Evolutionary conservation across 2,329 filamentous ascomycete genomes (phyloP).

Genomic region (Fonsecaea multimorphosa): DNA sequence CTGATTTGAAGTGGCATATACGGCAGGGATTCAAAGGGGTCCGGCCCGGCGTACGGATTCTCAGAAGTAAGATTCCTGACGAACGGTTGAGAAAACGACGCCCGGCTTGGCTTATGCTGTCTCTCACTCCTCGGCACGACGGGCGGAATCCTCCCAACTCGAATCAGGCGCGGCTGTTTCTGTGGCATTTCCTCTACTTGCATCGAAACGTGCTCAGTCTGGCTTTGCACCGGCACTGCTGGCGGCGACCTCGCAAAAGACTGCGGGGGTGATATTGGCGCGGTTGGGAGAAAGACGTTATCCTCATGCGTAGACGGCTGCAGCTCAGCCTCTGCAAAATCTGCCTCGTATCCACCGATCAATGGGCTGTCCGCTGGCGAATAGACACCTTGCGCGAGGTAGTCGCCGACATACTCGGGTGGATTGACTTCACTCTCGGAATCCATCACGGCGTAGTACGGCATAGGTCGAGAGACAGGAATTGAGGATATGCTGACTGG

Average conservation of each 20-base stretch:
- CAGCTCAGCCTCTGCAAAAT: conserved; percentile 40
- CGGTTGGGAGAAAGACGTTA: conserved; percentile 22
- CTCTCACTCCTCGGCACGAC: conserved; percentile 72
- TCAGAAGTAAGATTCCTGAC: conserved; percentile 52
- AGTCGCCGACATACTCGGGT: conserved; percentile 54
- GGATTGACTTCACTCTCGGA: conserved; percentile 48
- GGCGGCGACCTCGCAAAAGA: conserved; percentile 23
- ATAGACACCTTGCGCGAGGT: conserved; percentile 50
- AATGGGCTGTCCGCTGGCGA: conserved; percentile 29
- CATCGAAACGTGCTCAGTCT: conserved; percentile 12
- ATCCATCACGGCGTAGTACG: conserved; percentile 66
- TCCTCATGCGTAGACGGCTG: conserved; percentile 12
- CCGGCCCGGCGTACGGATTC: conserved; percentile 39
- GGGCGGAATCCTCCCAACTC: conserved; percentile 84
- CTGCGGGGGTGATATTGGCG: conserved; percentile 21
- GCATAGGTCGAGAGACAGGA: conserved; percentile 53
- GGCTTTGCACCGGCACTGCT: conserved; percentile 22
- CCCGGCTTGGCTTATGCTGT: conserved; percentile 70
- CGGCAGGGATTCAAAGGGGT: background rate
- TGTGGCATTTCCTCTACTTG: conserved; percentile 18
- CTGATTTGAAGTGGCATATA: conserved; percentile 34
- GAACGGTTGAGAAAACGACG: conserved; percentile 87
- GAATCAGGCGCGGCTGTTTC: conserved; percentile 50
- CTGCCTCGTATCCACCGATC: conserved; percentile 24
- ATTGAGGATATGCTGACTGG: conserved; percentile 49